phyloP scores from a whole-genome alignment of 441 rosid genomes.

The Erodium moschatum region DNA sequence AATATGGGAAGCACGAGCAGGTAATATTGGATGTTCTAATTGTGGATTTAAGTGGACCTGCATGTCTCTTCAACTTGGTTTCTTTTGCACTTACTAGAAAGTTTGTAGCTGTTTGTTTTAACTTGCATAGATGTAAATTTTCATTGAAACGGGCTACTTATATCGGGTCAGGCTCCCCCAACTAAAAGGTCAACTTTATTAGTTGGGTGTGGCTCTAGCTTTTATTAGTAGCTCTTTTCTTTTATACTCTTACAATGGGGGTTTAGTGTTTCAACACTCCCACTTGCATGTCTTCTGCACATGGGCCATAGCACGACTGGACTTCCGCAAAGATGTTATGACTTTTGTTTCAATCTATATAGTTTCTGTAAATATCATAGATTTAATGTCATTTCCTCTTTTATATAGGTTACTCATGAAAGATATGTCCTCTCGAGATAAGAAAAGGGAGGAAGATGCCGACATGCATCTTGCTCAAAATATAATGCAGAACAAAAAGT shows the following conservation, averaged over 20 bases:
- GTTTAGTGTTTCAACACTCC: no score
- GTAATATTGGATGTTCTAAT: conserved; percentile 27
- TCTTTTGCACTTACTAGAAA: neutral
- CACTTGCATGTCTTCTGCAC: no score
- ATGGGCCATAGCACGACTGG: no score
- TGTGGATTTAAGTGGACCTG: neutral
- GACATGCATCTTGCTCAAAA: conserved; percentile 63
- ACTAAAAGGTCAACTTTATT: no score
- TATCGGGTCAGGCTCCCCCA: no score
- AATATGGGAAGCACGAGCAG: conserved; percentile 29
- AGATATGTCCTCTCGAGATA: conserved; percentile 33
- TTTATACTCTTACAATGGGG: no score
- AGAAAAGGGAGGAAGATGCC: conserved; percentile 49
- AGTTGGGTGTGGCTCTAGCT: no score
- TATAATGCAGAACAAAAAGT: conserved; percentile 59
- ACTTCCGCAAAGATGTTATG: neutral
- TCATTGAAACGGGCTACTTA: no score
- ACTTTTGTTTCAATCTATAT: neutral
- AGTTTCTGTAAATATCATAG: neutral
- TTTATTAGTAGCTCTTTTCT: no score
- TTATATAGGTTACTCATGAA: conserved; percentile 29
- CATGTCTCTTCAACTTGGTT: neutral
- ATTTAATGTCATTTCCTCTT: neutral
- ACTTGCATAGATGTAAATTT: neutral
- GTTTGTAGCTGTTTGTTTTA: neutral